Evolutionary conservation across 352 stramenopile species (phyloP), one percentile per base, ranked within the genome.

Genomic region (Phytopythium cucurbitacearum): DNA sequence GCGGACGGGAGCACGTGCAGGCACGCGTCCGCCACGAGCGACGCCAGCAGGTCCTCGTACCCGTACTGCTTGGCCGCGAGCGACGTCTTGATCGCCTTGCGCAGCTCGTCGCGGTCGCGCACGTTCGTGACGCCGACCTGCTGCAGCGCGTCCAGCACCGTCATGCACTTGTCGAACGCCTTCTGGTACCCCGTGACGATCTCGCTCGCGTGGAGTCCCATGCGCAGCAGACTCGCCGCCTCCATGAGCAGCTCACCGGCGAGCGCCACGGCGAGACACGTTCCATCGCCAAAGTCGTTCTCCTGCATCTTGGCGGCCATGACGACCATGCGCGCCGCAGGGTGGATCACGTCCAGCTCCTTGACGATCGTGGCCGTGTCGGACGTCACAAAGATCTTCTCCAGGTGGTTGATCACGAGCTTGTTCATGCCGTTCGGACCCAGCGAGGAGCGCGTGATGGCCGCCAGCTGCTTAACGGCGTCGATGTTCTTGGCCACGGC

Each of bases 401-500:
- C 97, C 49, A 99, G 70, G 74, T 99, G 97, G 83, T 99, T 99
- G 54, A 99, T 97, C 49, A 99, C 95, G 46, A 99, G 88, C 80
- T 99, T 99, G 80, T 99, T 99, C 88, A 99, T 98, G 60, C 97
- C 97, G 73, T 99, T 99, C 5, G 97, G 97, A 13, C 97, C 97
- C 51, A 99, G 78, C 63, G 94, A 99, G 53, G 97, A 98, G 51
- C 88, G 85, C 33, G 97, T 97, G 83, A 99, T 99, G 40, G 85
- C 86, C 37, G 95, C 97, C 40, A 99, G 87, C 80, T 99, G 91
- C 76, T 98, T 98, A 40, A 97, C 96, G 32, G 97, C 97, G 56
- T 98, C 91, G 60, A 99, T 98, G 79, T 99, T 99, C 62, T 97
- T 96, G 53, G 98, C 82, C 44, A 98, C 96, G 36, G 96, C 96